Conservation (phyloP, 2,329 filamentous ascomycete genomes). For the Grosmannia huntii region DNA sequence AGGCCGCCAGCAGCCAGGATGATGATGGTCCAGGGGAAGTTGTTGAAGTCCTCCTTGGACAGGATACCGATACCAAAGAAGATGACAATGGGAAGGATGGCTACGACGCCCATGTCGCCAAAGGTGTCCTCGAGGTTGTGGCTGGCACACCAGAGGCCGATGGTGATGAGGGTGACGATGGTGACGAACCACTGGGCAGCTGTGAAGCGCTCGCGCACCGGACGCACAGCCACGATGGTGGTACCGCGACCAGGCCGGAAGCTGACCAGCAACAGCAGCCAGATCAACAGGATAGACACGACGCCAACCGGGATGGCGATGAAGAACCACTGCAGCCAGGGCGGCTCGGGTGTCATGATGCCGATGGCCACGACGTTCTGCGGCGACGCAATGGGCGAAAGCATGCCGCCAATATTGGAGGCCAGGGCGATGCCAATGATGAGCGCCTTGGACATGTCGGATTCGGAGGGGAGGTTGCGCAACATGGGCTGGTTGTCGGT, state of each 20-base stretch:
- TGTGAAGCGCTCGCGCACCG: conserved; percentile 77
- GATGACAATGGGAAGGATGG: conserved; percentile 85
- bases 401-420: conserved; percentile 91
- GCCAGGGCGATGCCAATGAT: conserved; percentile 91
- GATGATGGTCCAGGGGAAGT: conserved; percentile 99
- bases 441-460: conserved; percentile 85
- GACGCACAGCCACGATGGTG: conserved; percentile 80
- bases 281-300: conserved; percentile 77
- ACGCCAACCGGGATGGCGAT: conserved; percentile 86
- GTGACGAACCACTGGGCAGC: conserved; percentile 90
- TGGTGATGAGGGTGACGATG: conserved; percentile 69
- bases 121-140: conserved; percentile 81
- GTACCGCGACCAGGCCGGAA: conserved; percentile 80
- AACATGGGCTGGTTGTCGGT: conserved; percentile 58
- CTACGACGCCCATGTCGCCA: conserved; percentile 96
- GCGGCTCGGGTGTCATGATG: conserved; percentile 85
- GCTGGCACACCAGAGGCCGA: conserved; percentile 81
- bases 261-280: conserved; percentile 70
- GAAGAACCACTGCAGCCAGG: conserved; percentile 97
- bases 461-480: conserved; percentile 80
- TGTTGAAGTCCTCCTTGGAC: conserved; percentile 99
- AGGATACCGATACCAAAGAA: conserved; percentile 96
- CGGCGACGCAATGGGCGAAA: conserved; percentile 91
- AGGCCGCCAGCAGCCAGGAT: conserved; percentile 91
- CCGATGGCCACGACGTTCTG: conserved; percentile 95